A percentile compares a stretch with the other conserved stretches of the same genome.
Evolutionary conservation across 1,284 basidiomycete genomes (phyloP).

Genomic region (Chondrostereum purpureum): DNA sequence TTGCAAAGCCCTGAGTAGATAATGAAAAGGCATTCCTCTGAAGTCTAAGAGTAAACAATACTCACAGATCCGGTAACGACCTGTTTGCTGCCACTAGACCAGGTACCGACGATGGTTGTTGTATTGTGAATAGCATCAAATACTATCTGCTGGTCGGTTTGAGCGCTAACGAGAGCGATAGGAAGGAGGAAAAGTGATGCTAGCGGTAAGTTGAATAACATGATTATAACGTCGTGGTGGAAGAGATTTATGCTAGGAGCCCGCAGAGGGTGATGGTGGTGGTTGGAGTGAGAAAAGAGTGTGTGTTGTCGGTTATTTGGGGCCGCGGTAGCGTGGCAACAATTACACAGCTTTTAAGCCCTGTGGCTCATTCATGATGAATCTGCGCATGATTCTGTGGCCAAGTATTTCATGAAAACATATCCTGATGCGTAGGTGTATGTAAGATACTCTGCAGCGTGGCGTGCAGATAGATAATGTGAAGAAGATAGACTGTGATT

Average conservation of each 20-base stretch:
- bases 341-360: too few relatives aligned
- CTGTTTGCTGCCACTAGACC: conserved; percentile 71
- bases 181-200: not conserved
- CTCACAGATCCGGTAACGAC: conserved; percentile 82
- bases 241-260: too few relatives aligned
- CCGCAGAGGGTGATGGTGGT: too few relatives aligned
- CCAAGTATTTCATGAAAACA: too few relatives aligned
- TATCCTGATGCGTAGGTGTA: too few relatives aligned
- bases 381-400: too few relatives aligned
- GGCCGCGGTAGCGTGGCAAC: not conserved
- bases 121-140: conserved; percentile 43
- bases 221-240: not conserved
- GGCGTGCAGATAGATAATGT: too few relatives aligned
- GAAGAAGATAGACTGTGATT: too few relatives aligned
- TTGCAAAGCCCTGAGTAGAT: conserved; percentile 64
- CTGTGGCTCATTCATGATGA: too few relatives aligned
- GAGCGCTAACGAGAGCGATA: not conserved
- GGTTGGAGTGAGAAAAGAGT: not conserved
- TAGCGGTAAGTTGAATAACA: not conserved
- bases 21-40: not conserved
- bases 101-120: conserved; percentile 72
- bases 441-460: too few relatives aligned
- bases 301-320: not conserved
- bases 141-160: conserved; percentile 22
- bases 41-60: conserved; percentile 17